A percentile compares a stretch with the other conserved stretches of the same genome.
These are phyloP conservation scores for Lasiosphaeris hirsuta DNA, from an alignment of 495 filamentous ascomycete genomes.

Conservation along the genomic window DNA sequence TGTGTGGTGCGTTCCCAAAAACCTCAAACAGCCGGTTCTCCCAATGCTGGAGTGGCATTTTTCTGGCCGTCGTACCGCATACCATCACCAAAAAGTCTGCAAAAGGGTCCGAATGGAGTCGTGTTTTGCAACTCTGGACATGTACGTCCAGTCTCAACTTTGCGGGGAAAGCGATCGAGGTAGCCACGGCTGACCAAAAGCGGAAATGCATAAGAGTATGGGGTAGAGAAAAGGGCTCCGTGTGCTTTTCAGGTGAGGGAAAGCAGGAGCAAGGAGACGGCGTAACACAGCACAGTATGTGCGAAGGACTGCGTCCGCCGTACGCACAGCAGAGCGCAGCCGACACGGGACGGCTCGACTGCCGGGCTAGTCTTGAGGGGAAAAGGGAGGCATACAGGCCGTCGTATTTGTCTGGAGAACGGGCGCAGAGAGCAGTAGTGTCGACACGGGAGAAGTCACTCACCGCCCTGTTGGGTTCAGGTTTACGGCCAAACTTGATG, in stretches of 20 bases:
- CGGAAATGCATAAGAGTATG: slow-evolving; percentile 17
- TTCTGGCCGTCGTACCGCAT: slow-evolving; percentile 13
- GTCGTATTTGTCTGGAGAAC: too few species aligned
- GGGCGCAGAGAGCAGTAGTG: background rate
- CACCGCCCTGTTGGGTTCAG: slow-evolving; percentile 7
- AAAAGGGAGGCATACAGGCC: background rate
- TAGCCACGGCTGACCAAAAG: slow-evolving; percentile 19
- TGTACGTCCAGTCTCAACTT: slow-evolving; percentile 5
- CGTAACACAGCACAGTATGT: background rate
- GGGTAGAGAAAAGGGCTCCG: background rate
- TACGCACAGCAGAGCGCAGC: background rate
- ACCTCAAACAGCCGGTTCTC: slow-evolving; percentile 17
- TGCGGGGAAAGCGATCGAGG: slow-evolving; percentile 17
- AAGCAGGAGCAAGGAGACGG: slow-evolving; percentile 18
- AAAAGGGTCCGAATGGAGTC: background rate
- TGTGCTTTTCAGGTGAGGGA: background rate
- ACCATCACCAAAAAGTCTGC: background rate
- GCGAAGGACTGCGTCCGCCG: background rate
- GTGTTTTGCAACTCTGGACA: background rate
- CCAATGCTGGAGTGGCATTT: slow-evolving; percentile 18
- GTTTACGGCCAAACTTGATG: background rate
- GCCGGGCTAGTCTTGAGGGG: slow-evolving; percentile 6
- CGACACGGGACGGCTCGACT: slow-evolving; percentile 30
- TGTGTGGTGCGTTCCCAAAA: slow-evolving; percentile 21
- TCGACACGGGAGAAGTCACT: slow-evolving; percentile 5